Evolutionary conservation across 2,329 filamentous ascomycete genomes (phyloP), one percentile per base, ranked within the genome.

Genomic region (Neophaeococcomyces aloes): DNA sequence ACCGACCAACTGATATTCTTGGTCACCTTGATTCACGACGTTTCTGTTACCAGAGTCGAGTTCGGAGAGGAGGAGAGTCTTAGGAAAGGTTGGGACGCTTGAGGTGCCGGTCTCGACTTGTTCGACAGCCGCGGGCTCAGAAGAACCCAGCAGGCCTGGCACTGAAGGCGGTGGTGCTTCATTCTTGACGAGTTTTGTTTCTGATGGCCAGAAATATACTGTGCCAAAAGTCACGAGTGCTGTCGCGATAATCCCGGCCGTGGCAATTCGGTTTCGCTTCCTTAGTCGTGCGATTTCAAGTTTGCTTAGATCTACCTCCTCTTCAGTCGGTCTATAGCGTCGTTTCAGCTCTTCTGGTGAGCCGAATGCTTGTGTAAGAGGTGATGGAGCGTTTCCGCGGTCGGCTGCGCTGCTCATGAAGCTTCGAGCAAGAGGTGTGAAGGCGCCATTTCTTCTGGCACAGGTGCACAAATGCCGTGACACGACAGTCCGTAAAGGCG

Each of bases 1-100:
- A 0, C 91, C 91, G 5, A 96, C 75, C 0, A 96, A 73, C 17
- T 86, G 88, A 62, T 95, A 96, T 56, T 94, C 73, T 32, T 83
- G 56, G 62, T 76, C 49, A 63, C 72, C 47, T 38, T 66, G 62
- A 41, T 68, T 56, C 11, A 60, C 59, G 18, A 65, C 52, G 5
- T 57, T 41, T n/a, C 55, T 50, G 19, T 57, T 56, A 4, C 55
- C 48, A 2, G 57, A 51, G 30, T 61, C 58, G 3, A 57, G 30
- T 27, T 64, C 60, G 7, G 79, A 75, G 2, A 94, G 64, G 13
- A 72, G 68, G 44, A 94, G 75, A 2, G 74, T 79, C 44, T 80
- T 75, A 2, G 88, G 88, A 59, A 94, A 93, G 42, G 75, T 72
- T 1, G 85, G 81, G 3, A 94, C 76, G n/a, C 79, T 81, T 52